phyloP scores from a whole-genome alignment of 805 yeast species.

The Wickerhamiella qilinensis region DNA sequence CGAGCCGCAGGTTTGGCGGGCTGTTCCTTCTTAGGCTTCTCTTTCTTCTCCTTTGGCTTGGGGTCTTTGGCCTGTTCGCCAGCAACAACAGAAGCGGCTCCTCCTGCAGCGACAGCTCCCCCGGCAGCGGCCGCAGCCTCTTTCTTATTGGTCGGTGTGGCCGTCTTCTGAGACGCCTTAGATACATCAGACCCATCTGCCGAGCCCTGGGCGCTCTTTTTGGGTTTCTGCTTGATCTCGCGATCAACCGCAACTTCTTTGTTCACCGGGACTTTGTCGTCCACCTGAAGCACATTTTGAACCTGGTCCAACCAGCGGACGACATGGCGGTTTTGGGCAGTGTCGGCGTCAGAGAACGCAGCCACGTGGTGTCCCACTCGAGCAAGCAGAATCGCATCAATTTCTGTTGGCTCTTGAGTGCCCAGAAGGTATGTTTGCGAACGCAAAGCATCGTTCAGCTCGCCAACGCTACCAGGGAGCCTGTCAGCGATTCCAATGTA shows the following conservation, averaged over 20 bases:
- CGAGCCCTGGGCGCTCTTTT: conserved; percentile 22
- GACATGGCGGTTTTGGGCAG: conserved; percentile 61
- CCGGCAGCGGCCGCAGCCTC: conserved; percentile 26
- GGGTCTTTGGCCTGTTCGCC: conserved; percentile 7
- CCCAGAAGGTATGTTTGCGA: conserved; percentile 57
- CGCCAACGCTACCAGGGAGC: conserved; percentile 34
- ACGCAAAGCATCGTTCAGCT: conserved; percentile 56
- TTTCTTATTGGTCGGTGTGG: conserved; percentile 1
- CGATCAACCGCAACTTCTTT: conserved; percentile 46
- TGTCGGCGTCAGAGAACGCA: conserved; percentile 39
- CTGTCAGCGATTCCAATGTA: conserved; percentile 59
- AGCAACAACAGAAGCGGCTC: conserved; percentile 10
- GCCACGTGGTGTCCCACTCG: conserved; percentile 44
- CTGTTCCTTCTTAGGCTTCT: conserved; percentile 25
- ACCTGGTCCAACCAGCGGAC: conserved; percentile 85
- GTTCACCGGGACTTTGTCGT: conserved; percentile 40
- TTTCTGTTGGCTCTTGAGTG: conserved; percentile 38
- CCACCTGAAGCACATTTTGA: conserved; percentile 48
- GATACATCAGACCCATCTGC: conserved; percentile 11
- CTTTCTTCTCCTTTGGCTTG: conserved; percentile 14
- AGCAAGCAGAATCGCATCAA: conserved; percentile 60
- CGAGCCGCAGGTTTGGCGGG: conserved; percentile 29
- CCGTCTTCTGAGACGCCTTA: conserved; percentile 18
- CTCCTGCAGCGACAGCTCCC: conserved; percentile 24
- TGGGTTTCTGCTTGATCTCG: conserved; percentile 38